Evolutionary conservation across 75 land plant genomes (phyloP).

Genomic region (Picea glauca): DNA sequence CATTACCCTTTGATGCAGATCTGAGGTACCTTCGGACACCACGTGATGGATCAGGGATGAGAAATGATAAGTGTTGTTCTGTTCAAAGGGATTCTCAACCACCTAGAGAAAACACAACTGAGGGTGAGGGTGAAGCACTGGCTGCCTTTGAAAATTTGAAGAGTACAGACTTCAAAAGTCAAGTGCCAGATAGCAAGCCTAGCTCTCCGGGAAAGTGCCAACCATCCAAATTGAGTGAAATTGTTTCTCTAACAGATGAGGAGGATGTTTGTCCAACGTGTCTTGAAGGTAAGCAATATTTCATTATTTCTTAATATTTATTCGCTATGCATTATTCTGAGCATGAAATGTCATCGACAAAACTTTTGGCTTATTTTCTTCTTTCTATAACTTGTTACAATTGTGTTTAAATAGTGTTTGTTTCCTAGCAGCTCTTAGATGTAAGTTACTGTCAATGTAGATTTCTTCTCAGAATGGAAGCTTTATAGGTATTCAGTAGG

Average conservation of each 20-base stretch:
- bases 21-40: slow-evolving; percentile 16
- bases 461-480: background rate
- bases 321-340: background rate
- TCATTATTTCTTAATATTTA: background rate
- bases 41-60: slow-evolving; percentile 17
- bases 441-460: background rate
- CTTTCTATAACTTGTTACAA: background rate
- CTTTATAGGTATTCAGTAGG: background rate
- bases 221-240: slow-evolving; percentile 4
- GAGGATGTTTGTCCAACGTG: slow-evolving; percentile 45
- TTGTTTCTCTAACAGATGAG: slow-evolving; percentile 15
- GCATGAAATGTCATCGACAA: background rate
- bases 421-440: background rate
- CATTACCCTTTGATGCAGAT: slow-evolving; percentile 54
- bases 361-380: background rate
- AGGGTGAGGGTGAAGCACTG: slow-evolving; percentile 9
- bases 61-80: slow-evolving; percentile 26
- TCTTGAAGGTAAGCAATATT: slow-evolving; percentile 35
- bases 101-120: background rate
- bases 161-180: slow-evolving; percentile 4
- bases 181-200: background rate
- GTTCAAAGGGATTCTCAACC: slow-evolving; percentile 8
- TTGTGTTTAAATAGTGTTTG: background rate
- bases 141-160: slow-evolving; percentile 14
- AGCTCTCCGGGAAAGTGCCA: background rate